Percentiles rank a stretch among this genome's conserved stretches.
phyloP scores from a whole-genome alignment of 2,329 filamentous ascomycete species.

The Colletotrichum lupini region DNA sequence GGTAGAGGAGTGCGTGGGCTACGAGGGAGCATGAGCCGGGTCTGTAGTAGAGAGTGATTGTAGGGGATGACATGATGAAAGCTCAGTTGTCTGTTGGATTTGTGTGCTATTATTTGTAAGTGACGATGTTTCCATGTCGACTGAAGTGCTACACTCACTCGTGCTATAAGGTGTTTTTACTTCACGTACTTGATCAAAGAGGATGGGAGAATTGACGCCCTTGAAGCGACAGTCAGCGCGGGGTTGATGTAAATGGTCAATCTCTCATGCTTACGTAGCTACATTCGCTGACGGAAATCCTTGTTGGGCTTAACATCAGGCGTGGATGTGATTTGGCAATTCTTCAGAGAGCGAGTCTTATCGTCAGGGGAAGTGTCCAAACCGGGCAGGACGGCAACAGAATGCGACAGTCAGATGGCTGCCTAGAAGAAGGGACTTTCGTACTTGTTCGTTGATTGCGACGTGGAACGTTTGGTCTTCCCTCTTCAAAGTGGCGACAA shows the following conservation, averaged over 20 bases:
- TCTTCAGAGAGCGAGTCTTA: neutral
- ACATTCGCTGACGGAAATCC: neutral
- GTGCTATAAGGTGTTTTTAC: neutral
- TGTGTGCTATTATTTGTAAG: neutral
- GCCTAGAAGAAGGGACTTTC: neutral
- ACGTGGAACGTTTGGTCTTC: neutral
- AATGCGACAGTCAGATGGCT: neutral
- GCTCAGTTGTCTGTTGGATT: neutral
- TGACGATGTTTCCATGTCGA: neutral
- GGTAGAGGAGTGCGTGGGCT: neutral
- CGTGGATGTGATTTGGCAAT: neutral
- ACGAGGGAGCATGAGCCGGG: neutral
- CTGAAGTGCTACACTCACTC: neutral
- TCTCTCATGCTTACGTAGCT: neutral
- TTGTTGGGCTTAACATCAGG: neutral
- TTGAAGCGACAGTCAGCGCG: neutral
- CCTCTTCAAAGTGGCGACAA: neutral
- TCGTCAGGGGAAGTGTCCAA: neutral
- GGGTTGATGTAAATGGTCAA: neutral
- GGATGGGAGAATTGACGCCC: neutral
- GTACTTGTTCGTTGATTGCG: neutral
- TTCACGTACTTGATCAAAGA: neutral
- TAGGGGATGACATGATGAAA: neutral
- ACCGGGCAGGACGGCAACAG: neutral
- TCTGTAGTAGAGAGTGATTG: neutral